phyloP scores from a whole-genome alignment of 768 basidiomycete species.

The Hydnomerulius pinastri region DNA sequence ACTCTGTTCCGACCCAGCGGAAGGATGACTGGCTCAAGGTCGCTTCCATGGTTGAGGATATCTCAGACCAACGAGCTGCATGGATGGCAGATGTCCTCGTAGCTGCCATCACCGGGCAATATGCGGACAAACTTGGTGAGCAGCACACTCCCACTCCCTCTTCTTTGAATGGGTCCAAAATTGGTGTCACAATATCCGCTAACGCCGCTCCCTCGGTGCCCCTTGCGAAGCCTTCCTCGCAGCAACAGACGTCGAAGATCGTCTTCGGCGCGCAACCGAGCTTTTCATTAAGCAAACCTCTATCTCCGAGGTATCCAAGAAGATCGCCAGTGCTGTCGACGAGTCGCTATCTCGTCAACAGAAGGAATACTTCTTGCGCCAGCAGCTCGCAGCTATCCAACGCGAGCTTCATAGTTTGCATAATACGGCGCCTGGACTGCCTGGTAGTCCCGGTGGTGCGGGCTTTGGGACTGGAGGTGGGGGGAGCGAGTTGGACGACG shows the following conservation, averaged over 20 bases:
- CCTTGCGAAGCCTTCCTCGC: slow-evolving; percentile 54
- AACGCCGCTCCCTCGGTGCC: neutral
- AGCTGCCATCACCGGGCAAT: slow-evolving; percentile 56
- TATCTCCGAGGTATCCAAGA: slow-evolving; percentile 79
- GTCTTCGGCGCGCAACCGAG: slow-evolving; percentile 65
- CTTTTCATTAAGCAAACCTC: slow-evolving; percentile 75
- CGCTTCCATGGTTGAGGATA: slow-evolving; percentile 71
- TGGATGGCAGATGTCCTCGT: slow-evolving; percentile 83
- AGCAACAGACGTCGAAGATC: slow-evolving; percentile 58
- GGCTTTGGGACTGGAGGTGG: slow-evolving; percentile 28
- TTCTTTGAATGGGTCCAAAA: neutral
- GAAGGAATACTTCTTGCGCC: slow-evolving; percentile 84
- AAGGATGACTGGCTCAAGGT: slow-evolving; percentile 73
- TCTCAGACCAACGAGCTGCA: slow-evolving; percentile 58
- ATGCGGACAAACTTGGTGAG: slow-evolving; percentile 71
- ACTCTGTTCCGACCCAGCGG: slow-evolving; percentile 44
- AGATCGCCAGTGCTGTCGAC: slow-evolving; percentile 78
- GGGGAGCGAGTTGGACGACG: slow-evolving; percentile 65
- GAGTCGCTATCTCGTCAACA: slow-evolving; percentile 87
- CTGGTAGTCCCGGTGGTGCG: slow-evolving; percentile 10
- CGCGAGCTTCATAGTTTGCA: slow-evolving; percentile 68
- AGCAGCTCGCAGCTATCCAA: slow-evolving; percentile 80
- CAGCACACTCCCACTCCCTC: neutral
- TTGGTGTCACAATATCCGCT: slow-evolving; percentile 1
- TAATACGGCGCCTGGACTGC: slow-evolving; percentile 29